Evolutionary conservation across 352 stramenopile species (phyloP).

Genomic region (Globisporangium cylindrosporum): DNA sequence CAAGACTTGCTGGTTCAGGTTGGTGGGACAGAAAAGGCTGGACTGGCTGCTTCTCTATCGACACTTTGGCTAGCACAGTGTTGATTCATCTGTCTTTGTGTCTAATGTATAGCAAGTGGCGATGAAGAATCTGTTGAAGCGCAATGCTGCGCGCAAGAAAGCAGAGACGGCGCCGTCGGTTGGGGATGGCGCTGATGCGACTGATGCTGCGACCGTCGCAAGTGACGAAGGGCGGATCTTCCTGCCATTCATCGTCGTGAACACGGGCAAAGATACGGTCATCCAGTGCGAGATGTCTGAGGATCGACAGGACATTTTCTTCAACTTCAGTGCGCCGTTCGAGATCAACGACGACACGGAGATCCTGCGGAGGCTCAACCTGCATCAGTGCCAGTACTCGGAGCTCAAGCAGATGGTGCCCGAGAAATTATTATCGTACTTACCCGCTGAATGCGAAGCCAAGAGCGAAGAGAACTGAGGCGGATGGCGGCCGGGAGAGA

Average conservation of each 20-base stretch:
- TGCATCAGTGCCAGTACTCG: constrained; percentile 77
- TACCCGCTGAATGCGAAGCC: constrained; percentile 75
- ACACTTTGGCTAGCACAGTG: neutral
- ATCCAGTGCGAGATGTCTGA: constrained; percentile 97
- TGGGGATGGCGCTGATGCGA: neutral
- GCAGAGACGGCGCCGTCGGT: constrained; percentile 32
- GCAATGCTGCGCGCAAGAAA: constrained; percentile 76
- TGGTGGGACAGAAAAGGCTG: neutral
- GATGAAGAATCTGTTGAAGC: constrained; percentile 92
- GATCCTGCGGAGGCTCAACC: constrained; percentile 92
- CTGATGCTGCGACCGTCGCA: neutral
- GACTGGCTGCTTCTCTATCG: neutral
- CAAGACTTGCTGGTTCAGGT: constrained; percentile 91
- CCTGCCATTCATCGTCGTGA: constrained; percentile 97
- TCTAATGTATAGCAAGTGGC: constrained; percentile 77
- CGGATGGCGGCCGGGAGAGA: neutral
- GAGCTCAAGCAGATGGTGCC: constrained; percentile 74
- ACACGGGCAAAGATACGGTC: constrained; percentile 91
- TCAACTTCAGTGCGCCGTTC: constrained; percentile 96
- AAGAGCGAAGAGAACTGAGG: constrained; percentile 56
- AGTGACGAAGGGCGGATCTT: constrained; percentile 86
- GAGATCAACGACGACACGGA: constrained; percentile 98
- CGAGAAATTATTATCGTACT: constrained; percentile 69
- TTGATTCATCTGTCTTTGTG: neutral
- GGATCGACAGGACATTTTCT: constrained; percentile 94